Conservation (phyloP, 371 early-diverging fungal species). For the Enteropsectra breve region DNA sequence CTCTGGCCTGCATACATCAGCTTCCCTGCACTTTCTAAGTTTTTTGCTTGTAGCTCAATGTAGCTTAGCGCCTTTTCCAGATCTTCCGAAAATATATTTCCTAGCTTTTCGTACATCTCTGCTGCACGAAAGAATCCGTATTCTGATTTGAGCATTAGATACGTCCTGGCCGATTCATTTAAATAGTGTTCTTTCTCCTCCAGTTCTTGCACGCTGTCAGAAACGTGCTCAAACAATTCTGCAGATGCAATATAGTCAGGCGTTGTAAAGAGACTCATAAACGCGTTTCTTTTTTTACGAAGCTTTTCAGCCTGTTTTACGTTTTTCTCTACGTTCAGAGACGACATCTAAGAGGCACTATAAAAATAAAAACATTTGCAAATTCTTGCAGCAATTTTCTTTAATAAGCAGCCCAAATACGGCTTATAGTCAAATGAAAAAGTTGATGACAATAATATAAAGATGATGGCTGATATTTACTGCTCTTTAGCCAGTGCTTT, state of each 20-base stretch:
- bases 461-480: too few relatives aligned
- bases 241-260: conserved; percentile 31
- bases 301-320: conserved; percentile 28
- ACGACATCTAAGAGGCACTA: too few relatives aligned
- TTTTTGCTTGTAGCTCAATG: neutral
- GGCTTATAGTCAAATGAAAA: too few relatives aligned
- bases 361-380: too few relatives aligned
- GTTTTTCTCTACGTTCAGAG: neutral
- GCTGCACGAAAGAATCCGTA: conserved; percentile 26
- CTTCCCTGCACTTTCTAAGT: neutral
- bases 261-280: conserved; percentile 5
- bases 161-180: conserved; percentile 28
- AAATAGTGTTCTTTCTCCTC: conserved; percentile 18
- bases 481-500: too few relatives aligned
- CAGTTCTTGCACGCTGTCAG: neutral
- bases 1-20: conserved; percentile 9
- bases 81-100: conserved; percentile 2
- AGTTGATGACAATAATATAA: too few relatives aligned
- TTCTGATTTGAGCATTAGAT: conserved; percentile 27
- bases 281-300: conserved; percentile 5
- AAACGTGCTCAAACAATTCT: conserved; percentile 22
- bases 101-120: conserved; percentile 28
- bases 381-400: too few relatives aligned
- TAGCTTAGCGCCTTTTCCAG: neutral
- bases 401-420: too few relatives aligned